Conservation (phyloP, 2,329 filamentous ascomycete genomes). For the Pleochaeta shiraiana region DNA sequence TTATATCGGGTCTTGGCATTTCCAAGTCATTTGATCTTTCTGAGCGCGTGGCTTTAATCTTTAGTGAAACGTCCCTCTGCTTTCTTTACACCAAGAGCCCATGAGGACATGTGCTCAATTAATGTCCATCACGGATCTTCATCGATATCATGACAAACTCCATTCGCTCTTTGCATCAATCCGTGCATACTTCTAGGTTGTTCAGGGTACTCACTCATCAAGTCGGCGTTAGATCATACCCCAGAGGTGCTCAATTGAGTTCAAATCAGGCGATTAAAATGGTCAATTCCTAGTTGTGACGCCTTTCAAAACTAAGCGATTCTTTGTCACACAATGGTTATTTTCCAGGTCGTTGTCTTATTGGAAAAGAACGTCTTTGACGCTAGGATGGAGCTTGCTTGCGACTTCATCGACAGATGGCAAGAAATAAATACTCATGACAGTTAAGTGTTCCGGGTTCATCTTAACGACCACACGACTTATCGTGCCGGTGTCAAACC, state of each 20-base stretch:
- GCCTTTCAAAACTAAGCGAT: not conserved
- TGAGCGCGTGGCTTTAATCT: no score
- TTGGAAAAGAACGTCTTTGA: not conserved
- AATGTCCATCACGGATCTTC: not conserved
- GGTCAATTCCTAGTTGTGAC: not conserved
- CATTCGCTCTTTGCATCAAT: not conserved
- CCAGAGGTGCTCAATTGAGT: not conserved
- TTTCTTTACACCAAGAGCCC: no score
- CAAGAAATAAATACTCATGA: not conserved
- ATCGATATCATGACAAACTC: not conserved
- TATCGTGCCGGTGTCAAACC: no score
- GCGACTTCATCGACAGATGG: not conserved
- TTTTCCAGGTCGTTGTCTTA: not conserved
- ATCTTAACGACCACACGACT: not conserved
- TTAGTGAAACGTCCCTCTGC: no score
- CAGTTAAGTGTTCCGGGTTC: not conserved
- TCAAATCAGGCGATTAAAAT: not conserved
- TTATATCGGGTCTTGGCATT: no score
- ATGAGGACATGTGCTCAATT: not conserved
- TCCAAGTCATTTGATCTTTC: no score
- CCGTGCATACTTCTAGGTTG: not conserved
- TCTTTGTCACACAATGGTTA: not conserved
- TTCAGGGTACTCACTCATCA: not conserved
- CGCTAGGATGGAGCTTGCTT: not conserved
- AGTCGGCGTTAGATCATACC: not conserved